Conservation (phyloP, 1,284 basidiomycete species). For the Fomitopsis schrenkii region DNA sequence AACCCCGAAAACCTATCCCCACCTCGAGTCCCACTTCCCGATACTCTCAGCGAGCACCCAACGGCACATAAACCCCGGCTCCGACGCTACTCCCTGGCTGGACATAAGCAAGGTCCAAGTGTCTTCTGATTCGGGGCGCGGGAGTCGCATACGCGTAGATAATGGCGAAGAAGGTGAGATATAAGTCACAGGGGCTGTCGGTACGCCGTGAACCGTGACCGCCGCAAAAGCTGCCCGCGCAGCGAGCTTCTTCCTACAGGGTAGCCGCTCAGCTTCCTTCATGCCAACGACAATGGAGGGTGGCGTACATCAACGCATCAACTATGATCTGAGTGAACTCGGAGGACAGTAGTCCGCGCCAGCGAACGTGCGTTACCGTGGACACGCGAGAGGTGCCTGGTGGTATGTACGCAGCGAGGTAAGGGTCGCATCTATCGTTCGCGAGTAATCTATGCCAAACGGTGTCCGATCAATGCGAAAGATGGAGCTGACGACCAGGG, state of each 20-base stretch:
- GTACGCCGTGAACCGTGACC: constrained; percentile 16
- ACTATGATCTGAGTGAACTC: constrained; percentile 48
- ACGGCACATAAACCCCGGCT: not conserved
- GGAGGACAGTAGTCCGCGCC: constrained; percentile 53
- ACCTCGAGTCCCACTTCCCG: constrained; percentile 9
- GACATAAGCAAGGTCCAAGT: constrained; percentile 19
- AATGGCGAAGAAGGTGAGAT: constrained; percentile 4
- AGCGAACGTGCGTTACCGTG: constrained; percentile 46
- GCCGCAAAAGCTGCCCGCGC: constrained; percentile 12
- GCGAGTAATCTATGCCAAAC: constrained; percentile 28
- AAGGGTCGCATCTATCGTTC: constrained; percentile 40
- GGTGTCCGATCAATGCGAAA: too few relatives aligned
- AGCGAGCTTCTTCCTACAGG: not conserved
- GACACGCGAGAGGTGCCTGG: constrained; percentile 41
- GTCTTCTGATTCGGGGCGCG: constrained; percentile 21
- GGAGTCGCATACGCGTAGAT: constrained; percentile 13
- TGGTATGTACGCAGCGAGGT: constrained; percentile 41
- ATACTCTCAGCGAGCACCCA: constrained; percentile 25
- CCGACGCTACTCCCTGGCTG: not conserved
- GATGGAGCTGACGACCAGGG: too few relatives aligned
- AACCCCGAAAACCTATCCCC: not conserved
- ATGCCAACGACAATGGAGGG: not conserved
- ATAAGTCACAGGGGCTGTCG: constrained; percentile 21
- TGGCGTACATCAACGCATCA: constrained; percentile 37
- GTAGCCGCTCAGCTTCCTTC: too few relatives aligned